Percentiles rank a stretch among this genome's conserved stretches.
These are phyloP conservation scores for Candida dendrica DNA, from an alignment of 805 yeast species.

Conservation along the genomic window DNA sequence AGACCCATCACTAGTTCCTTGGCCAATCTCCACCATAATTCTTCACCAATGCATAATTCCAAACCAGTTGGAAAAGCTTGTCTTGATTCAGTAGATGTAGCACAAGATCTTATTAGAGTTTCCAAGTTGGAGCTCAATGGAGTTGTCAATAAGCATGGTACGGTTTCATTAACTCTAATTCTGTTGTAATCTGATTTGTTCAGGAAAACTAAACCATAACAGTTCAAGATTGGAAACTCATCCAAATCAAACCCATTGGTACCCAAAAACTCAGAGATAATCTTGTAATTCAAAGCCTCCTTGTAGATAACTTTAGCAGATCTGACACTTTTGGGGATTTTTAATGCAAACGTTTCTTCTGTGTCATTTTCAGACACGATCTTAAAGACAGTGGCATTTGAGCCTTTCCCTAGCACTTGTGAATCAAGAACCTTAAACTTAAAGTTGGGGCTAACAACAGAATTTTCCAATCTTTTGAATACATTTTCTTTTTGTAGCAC, in stretches of 20 bases:
- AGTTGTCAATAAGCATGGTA: slow-evolving; percentile 14
- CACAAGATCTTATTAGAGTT: slow-evolving; percentile 10
- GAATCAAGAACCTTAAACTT: slow-evolving; percentile 1
- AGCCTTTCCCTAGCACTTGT: slow-evolving; percentile 12
- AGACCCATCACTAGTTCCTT: slow-evolving; percentile 21
- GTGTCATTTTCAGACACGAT: not conserved
- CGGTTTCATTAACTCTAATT: slow-evolving; percentile 8
- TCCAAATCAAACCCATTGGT: slow-evolving; percentile 2
- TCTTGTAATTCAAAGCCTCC: slow-evolving; percentile 14
- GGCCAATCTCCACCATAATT: slow-evolving; percentile 27
- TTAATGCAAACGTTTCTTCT: slow-evolving; percentile 8
- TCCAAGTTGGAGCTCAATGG: slow-evolving; percentile 15
- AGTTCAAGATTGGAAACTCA: slow-evolving; percentile 12
- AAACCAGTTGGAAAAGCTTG: not conserved
- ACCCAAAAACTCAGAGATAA: slow-evolving; percentile 6
- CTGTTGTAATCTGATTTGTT: slow-evolving; percentile 6
- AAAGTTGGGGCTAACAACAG: slow-evolving; percentile 5
- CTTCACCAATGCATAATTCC: slow-evolving; percentile 15
- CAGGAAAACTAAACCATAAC: slow-evolving; percentile 12
- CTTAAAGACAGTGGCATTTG: slow-evolving; percentile 13
- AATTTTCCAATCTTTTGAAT: slow-evolving; percentile 3
- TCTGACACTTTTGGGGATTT: slow-evolving; percentile 11
- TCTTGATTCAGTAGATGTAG: not conserved
- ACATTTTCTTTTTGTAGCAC: not conserved
- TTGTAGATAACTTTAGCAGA: slow-evolving; percentile 9